Percentiles rank a stretch among this genome's conserved stretches.
Conservation (phyloP, 306 rosid species). For the Rosa rugosa region DNA sequence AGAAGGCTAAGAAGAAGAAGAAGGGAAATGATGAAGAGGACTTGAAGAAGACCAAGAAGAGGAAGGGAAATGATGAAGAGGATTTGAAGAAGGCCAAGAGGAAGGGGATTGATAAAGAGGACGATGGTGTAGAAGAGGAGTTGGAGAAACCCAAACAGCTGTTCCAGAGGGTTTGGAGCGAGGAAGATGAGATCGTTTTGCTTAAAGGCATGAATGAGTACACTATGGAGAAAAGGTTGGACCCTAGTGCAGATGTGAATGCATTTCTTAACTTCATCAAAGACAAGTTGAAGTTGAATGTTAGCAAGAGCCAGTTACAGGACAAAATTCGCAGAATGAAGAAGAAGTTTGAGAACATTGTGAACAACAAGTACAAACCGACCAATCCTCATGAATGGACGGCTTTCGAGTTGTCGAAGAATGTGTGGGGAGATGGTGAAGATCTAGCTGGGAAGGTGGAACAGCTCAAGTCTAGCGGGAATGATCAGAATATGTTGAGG, state of each 20-base stretch:
- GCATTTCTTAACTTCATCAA: slow-evolving; percentile 46
- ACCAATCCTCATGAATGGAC: slow-evolving; percentile 40
- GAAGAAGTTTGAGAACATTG: slow-evolving; percentile 45
- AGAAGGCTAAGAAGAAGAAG: too few species aligned
- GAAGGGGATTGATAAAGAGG: too few species aligned
- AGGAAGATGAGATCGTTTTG: slow-evolving; percentile 47
- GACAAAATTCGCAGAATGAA: slow-evolving; percentile 56
- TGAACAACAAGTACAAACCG: slow-evolving; percentile 35
- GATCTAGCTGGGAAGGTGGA: slow-evolving; percentile 2
- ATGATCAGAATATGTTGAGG: neutral
- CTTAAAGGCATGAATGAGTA: slow-evolving; percentile 47
- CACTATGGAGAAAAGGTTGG: slow-evolving; percentile 23
- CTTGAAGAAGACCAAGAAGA: too few species aligned
- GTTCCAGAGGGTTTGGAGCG: too few species aligned
- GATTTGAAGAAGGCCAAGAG: too few species aligned
- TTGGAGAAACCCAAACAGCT: too few species aligned
- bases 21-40: too few species aligned
- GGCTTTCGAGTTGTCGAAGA: slow-evolving; percentile 46
- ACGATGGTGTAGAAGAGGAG: too few species aligned
- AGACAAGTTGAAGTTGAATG: slow-evolving; percentile 39
- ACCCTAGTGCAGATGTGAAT: slow-evolving; percentile 25
- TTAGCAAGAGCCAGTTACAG: slow-evolving; percentile 34
- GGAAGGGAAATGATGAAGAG: too few species aligned
- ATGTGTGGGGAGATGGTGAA: slow-evolving; percentile 48
- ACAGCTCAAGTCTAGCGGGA: slow-evolving; percentile 11